Conservation (phyloP, 164 flowering plant genomes). For the Vitis labrusca region DNA sequence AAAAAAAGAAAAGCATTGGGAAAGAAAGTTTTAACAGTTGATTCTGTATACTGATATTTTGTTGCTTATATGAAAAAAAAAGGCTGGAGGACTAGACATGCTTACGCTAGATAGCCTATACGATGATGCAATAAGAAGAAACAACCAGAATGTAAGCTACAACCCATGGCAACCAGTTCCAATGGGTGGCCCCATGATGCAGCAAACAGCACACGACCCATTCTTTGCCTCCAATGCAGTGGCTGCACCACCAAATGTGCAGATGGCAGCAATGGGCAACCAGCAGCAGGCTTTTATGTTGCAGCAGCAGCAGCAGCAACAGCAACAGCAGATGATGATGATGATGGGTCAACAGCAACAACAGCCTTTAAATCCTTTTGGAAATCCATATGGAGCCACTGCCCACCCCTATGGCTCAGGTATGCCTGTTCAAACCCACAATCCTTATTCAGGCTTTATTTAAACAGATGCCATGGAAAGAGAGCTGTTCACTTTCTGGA, state of each 20-base stretch:
- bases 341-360: conserved; percentile 54
- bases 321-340: conserved; percentile 57
- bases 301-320: conserved; percentile 58
- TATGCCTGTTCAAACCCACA: conserved; percentile 62
- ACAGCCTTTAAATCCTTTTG: conserved; percentile 56
- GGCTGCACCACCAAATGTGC: conserved; percentile 61
- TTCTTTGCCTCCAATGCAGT: conserved; percentile 57
- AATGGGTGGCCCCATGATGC: conserved; percentile 43
- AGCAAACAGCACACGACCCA: conserved; percentile 59
- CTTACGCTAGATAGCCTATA: conserved; percentile 82
- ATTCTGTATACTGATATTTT: neutral
- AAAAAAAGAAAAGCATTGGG: too few species aligned
- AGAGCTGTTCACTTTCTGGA: neutral
- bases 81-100: conserved; percentile 90
- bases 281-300: conserved; percentile 71
- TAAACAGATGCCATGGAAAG: conserved; percentile 14
- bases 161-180: conserved; percentile 79
- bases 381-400: conserved; percentile 42
- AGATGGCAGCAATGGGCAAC: conserved; percentile 67
- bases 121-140: conserved; percentile 75
- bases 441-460: conserved; percentile 62
- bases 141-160: conserved; percentile 61
- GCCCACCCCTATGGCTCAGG: conserved; percentile 51
- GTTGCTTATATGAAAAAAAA: neutral
- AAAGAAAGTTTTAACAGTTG: too few species aligned